Evolutionary conservation across 106 monocot species (phyloP).

Genomic region (Hemerocallis citrina): DNA sequence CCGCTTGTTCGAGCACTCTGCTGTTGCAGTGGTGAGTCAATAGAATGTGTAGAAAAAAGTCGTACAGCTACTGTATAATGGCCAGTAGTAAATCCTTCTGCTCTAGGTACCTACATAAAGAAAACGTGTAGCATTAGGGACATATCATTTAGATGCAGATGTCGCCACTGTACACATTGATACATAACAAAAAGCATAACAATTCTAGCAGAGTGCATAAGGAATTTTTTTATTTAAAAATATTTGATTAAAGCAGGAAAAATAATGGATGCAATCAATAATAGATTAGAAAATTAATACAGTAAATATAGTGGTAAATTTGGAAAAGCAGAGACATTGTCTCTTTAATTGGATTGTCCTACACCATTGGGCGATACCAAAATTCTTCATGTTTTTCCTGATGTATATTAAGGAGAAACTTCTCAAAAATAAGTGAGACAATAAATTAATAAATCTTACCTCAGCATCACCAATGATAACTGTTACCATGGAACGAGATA

Average conservation of each 20-base stretch:
- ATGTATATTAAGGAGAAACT: too few relatives aligned
- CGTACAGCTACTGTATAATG: conserved; percentile 40
- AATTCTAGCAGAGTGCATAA: background rate
- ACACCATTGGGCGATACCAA: too few relatives aligned
- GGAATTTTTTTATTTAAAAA: too few relatives aligned
- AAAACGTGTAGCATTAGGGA: background rate
- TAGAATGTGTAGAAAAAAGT: conserved; percentile 21
- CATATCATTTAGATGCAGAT: background rate
- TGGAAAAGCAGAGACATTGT: too few relatives aligned
- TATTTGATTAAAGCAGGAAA: background rate
- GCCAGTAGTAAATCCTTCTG: conserved; percentile 28
- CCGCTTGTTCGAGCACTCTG: conserved; percentile 80
- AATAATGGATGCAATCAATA: too few relatives aligned
- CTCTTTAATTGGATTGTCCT: too few relatives aligned
- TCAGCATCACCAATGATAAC: conserved; percentile 73
- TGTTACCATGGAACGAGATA: conserved; percentile 52
- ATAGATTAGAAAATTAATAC: too few relatives aligned
- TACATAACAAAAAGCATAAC: background rate
- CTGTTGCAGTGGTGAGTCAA: conserved; percentile 35
- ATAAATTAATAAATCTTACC: conserved; percentile 26
- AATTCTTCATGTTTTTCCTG: too few relatives aligned
- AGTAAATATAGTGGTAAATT: too few relatives aligned
- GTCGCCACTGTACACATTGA: background rate
- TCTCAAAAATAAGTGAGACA: too few relatives aligned
- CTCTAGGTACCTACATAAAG: conserved; percentile 31